Evolutionary conservation across 345 rosid species (phyloP).

Genomic region (Gossypium thurberi): DNA sequence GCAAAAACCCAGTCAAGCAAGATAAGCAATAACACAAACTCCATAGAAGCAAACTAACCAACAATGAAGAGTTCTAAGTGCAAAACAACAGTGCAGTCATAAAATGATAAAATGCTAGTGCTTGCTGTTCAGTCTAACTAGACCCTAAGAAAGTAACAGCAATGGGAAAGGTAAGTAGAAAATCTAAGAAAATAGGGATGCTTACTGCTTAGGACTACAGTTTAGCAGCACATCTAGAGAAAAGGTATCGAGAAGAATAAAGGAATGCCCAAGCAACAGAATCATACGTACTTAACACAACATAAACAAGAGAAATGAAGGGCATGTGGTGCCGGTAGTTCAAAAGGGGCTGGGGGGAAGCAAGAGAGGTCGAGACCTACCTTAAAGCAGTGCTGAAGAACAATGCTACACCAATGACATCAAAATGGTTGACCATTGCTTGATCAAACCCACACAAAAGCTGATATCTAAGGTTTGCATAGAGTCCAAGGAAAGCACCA

Average conservation of each 20-base stretch:
- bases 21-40: neutral
- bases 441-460: constrained; percentile 74
- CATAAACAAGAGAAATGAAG: neutral
- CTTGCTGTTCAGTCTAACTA: neutral
- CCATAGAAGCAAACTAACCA: neutral
- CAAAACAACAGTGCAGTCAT: neutral
- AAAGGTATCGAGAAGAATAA: neutral
- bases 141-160: neutral
- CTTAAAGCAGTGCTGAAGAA: constrained; percentile 80
- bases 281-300: neutral
- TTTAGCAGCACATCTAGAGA: neutral
- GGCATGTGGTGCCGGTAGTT: no score
- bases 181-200: neutral
- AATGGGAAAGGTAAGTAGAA: no score
- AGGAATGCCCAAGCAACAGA: neutral
- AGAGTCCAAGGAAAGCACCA: constrained; percentile 87
- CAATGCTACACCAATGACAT: constrained; percentile 86
- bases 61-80: neutral
- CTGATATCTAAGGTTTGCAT: constrained; percentile 80
- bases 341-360: neutral
- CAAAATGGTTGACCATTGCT: constrained; percentile 67
- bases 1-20: constrained; percentile 16
- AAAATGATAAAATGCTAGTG: neutral
- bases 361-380: constrained; percentile 40
- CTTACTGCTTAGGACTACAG: neutral